Base-by-base conservation (phyloP, 2,329 filamentous ascomycete genomes). In the Cladosporium sp. region DNA sequence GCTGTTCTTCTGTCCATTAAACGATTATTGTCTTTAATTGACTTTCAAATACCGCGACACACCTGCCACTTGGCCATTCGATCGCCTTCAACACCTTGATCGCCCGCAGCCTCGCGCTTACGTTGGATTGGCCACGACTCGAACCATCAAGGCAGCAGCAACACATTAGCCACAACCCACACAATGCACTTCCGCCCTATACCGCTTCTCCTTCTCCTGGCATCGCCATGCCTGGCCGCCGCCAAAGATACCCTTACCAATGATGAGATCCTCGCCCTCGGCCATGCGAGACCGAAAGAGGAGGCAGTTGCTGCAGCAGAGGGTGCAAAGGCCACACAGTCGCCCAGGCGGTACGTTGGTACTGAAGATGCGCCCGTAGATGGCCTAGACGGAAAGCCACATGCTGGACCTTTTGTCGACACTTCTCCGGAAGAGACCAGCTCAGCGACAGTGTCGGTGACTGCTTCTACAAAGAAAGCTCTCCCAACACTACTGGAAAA, bases 341-440 rank as follows among this genome's bases (percentile, higher is more conserved):
- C 73, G 70, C 66, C 72, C 13, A 77, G 79, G 66, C 69, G 70
- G 46, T 76, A 76, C 36, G 68, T 76, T 28, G 87, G 86, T 62
- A 89, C 88, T 60, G 93, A 93, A 76, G 89, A 95, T 81, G 92
- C 91, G 64, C 94, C 94, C 0, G 89, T 97, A 23, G 95, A 98
- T 76, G 93, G 93, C 54, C 90, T 91, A 72, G 95, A 98, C 80
- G 95, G 95, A 57, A 95, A 93, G 80, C 95, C 95, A 56, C 94
- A 97, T 76, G 87, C 89, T 23, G 95, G 95, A 1, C 95, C 95
- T 1, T 89, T 86, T 74, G 88, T 93, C 65, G 87, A 89, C 67
- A 85, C 77, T 53, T 76, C 76, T 11, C 71, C 75, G 7, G 75
- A 76, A 26, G 63, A 70, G 53, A 63, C 62, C 13, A 58, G 61